Conservation (phyloP, 148 eudicot genomes). For the Silene conica region DNA sequence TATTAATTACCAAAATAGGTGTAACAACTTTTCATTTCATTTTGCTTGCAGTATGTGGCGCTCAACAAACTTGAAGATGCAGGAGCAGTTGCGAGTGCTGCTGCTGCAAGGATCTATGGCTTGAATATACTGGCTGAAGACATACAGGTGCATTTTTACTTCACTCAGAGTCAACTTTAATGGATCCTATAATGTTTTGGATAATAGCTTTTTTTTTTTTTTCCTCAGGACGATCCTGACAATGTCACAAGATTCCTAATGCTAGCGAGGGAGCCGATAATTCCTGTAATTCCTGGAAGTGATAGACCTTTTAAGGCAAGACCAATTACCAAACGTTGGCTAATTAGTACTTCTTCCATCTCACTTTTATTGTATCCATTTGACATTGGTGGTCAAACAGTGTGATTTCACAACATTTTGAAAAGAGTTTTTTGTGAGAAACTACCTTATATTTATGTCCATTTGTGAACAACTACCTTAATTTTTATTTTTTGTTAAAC, state of each 20-base stretch:
- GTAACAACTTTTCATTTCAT: slow-evolving; percentile 6
- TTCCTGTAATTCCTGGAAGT: slow-evolving; percentile 37
- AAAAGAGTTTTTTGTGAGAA: too few species aligned
- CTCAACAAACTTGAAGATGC: slow-evolving; percentile 41
- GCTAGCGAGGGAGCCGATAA: slow-evolving; percentile 53
- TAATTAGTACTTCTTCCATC: not conserved
- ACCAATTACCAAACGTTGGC: not conserved
- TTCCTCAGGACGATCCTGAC: slow-evolving; percentile 43
- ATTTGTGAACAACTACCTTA: too few species aligned
- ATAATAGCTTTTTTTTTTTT: slow-evolving; percentile 7
- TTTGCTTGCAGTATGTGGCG: slow-evolving; percentile 39
- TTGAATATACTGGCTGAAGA: slow-evolving; percentile 45
- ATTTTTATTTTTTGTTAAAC: too few species aligned
- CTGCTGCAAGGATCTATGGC: slow-evolving; percentile 52
- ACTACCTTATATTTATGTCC: too few species aligned
- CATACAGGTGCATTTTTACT: slow-evolving; percentile 39
- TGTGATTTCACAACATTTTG: not conserved
- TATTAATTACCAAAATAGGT: not conserved
- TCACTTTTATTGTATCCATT: not conserved
- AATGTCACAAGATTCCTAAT: slow-evolving; percentile 47
- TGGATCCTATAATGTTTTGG: slow-evolving; percentile 5
- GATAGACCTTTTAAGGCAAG: slow-evolving; percentile 47
- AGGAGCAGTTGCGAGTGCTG: slow-evolving; percentile 53
- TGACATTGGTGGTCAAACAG: not conserved
- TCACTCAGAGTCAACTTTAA: not conserved